A percentile compares a stretch with the other conserved stretches of the same genome.
These are phyloP conservation scores for Ophiocordyceps unilateralis DNA, from an alignment of 2,329 filamentous ascomycete species.

Conservation along the genomic window DNA sequence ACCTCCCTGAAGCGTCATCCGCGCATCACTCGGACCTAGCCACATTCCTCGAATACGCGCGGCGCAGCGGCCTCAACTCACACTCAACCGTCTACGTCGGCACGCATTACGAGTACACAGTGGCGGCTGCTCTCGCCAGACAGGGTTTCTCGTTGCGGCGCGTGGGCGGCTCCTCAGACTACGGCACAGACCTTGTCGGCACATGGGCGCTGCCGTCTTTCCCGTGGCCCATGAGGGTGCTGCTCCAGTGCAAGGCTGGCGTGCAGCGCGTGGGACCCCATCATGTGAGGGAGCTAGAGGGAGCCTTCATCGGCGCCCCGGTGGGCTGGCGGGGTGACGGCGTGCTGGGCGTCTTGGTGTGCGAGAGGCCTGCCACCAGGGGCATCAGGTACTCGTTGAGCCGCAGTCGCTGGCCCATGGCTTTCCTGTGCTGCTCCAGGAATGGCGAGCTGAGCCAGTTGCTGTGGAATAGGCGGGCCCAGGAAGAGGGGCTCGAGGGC, in stretches of 20 bases:
- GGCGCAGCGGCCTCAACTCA: constrained; percentile 34
- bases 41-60: constrained; percentile 48
- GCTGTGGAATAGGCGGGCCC: constrained; percentile 53
- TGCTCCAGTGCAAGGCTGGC: constrained; percentile 55
- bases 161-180: constrained; percentile 48
- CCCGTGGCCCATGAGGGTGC: constrained; percentile 22
- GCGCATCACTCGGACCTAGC: constrained; percentile 43
- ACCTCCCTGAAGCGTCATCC: constrained; percentile 22
- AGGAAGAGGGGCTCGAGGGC: constrained; percentile 43
- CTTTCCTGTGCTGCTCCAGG: constrained; percentile 44
- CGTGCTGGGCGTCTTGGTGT: constrained; percentile 55
- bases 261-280: constrained; percentile 34
- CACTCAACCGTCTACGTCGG: constrained; percentile 48
- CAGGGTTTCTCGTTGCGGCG: constrained; percentile 50
- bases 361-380: constrained; percentile 53
- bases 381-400: constrained; percentile 60
- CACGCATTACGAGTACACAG: constrained; percentile 62
- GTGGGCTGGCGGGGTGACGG: constrained; percentile 48
- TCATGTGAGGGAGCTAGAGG: constrained; percentile 59
- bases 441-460: constrained; percentile 48
- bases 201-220: constrained; percentile 40
- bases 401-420: constrained; percentile 51
- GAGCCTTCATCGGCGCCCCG: constrained; percentile 58
- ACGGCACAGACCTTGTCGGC: constrained; percentile 59
- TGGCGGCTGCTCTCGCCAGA: constrained; percentile 33